phyloP scores from a whole-genome alignment of 2,329 filamentous ascomycete species.

The Diaporthe aspalathi region DNA sequence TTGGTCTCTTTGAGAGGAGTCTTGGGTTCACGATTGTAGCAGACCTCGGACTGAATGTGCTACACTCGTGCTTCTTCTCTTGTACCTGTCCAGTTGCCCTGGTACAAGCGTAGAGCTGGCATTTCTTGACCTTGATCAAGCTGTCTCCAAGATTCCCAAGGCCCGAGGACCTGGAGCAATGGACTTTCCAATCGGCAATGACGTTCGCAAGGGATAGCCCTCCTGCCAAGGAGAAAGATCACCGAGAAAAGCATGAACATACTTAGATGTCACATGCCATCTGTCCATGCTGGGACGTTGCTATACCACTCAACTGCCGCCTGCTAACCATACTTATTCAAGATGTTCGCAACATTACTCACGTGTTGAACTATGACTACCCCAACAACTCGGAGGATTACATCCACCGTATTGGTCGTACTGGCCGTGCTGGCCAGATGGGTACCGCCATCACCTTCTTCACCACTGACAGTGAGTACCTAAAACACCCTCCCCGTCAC shows the following conservation, averaged over 20 bases:
- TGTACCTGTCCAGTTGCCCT: conserved; percentile 68
- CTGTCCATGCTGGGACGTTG: conserved; percentile 71
- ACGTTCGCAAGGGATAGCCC: conserved; percentile 71
- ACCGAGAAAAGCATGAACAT: conserved; percentile 61
- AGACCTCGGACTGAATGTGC: conserved; percentile 59
- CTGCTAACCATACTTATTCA: conserved; percentile 83
- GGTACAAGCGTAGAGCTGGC: conserved; percentile 84
- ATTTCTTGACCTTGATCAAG: conserved; percentile 84
- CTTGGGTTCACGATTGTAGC: conserved; percentile 85
- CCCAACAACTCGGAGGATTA: conserved; percentile 99
- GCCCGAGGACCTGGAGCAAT: conserved; percentile 67
- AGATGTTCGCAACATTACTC: conserved; percentile 99
- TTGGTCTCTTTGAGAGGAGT: conserved; percentile 85
- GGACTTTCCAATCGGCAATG: conserved; percentile 60
- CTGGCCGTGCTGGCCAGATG: conserved; percentile 91
- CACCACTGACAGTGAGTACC: conserved; percentile 94
- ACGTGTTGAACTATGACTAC: conserved; percentile 99
- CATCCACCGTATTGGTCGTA: conserved; percentile 96
- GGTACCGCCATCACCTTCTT: conserved; percentile 99
- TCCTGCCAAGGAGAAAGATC: conserved; percentile 66
- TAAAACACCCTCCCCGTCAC: background rate
- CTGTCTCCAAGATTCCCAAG: conserved; percentile 69
- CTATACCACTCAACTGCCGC: conserved; percentile 66
- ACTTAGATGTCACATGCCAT: conserved; percentile 57
- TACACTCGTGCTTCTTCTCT: conserved; percentile 82